Conservation (phyloP, 371 early-diverging fungal genomes). For the Cokeromyces recurvatus region DNA sequence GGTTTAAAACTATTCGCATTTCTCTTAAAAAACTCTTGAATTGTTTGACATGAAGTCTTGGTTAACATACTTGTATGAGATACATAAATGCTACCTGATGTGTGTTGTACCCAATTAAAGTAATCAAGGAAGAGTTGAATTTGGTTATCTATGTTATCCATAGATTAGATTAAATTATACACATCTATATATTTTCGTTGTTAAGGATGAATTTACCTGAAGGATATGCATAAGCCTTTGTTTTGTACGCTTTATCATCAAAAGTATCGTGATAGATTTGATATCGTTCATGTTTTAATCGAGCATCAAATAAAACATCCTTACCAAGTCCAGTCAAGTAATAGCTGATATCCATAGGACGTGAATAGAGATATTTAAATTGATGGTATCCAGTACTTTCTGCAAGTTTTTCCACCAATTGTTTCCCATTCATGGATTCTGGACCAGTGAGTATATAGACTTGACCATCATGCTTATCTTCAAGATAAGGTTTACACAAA, state of each 20-base stretch:
- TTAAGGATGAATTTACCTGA: constrained; percentile 10
- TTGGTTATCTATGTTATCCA: constrained; percentile 15
- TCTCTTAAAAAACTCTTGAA: constrained; percentile 19
- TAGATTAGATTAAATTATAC: too few relatives aligned
- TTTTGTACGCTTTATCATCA: constrained; percentile 7
- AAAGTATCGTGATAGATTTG: constrained; percentile 24
- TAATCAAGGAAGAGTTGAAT: constrained; percentile 28
- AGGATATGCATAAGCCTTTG: constrained; percentile 17
- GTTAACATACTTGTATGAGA: constrained; percentile 26
- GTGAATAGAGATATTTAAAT: constrained; percentile 12
- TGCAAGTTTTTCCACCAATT: constrained; percentile 10
- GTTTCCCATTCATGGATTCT: constrained; percentile 17
- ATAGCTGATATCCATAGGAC: constrained; percentile 27
- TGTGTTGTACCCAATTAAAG: constrained; percentile 28
- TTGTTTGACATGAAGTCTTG: constrained; percentile 5
- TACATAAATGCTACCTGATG: constrained; percentile 18
- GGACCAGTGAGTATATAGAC: constrained; percentile 28
- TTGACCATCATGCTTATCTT: constrained; percentile 20
- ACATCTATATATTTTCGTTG: background rate
- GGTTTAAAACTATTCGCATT: constrained; percentile 32
- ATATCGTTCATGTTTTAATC: constrained; percentile 25
- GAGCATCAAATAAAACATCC: constrained; percentile 29
- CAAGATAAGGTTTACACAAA: background rate
- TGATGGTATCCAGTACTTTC: constrained; percentile 16
- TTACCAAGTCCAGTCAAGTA: constrained; percentile 20